Evolutionary conservation across 1,139 yeast genomes (phyloP).

Genomic region (Geotrichum histeridarum): DNA sequence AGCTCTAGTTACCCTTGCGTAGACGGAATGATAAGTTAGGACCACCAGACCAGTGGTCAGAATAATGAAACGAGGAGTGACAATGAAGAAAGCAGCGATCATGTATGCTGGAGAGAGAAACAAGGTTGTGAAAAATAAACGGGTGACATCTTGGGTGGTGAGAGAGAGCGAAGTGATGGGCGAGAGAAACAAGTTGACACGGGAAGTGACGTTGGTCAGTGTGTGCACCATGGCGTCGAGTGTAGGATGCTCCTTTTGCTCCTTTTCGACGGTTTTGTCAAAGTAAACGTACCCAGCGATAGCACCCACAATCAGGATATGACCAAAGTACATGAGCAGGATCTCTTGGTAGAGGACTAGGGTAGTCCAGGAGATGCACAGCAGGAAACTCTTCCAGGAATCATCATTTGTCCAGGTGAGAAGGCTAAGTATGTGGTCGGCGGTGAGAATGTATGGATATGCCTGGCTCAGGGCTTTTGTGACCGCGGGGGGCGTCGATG

Average conservation of each 20-base stretch:
- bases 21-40: slow-evolving; percentile 80
- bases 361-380: slow-evolving; percentile 54
- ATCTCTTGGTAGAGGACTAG: slow-evolving; percentile 68
- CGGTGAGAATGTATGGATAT: slow-evolving; percentile 74
- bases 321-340: slow-evolving; percentile 74
- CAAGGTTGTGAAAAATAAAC: slow-evolving; percentile 75
- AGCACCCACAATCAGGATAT: slow-evolving; percentile 62
- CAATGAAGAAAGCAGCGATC: slow-evolving; percentile 56
- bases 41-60: slow-evolving; percentile 57
- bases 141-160: slow-evolving; percentile 70
- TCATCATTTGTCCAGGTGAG: slow-evolving; percentile 92
- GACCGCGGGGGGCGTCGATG: slow-evolving; percentile 79
- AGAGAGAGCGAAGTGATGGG: slow-evolving; percentile 70
- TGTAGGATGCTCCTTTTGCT: slow-evolving; percentile 66
- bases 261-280: slow-evolving; percentile 38
- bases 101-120: slow-evolving; percentile 82
- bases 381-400: slow-evolving; percentile 65
- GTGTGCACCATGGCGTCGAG: slow-evolving; percentile 85
- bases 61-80: slow-evolving; percentile 67
- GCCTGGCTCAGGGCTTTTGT: slow-evolving; percentile 76
- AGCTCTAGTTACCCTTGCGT: slow-evolving; percentile 73
- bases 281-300: slow-evolving; percentile 59
- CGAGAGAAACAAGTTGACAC: slow-evolving; percentile 68
- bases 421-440: slow-evolving; percentile 63
- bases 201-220: slow-evolving; percentile 66